Percentiles rank a stretch among this genome's conserved stretches.
These are phyloP conservation scores for Pythium chondricola DNA, from an alignment of 352 stramenopile species.

Conservation along the genomic window DNA sequence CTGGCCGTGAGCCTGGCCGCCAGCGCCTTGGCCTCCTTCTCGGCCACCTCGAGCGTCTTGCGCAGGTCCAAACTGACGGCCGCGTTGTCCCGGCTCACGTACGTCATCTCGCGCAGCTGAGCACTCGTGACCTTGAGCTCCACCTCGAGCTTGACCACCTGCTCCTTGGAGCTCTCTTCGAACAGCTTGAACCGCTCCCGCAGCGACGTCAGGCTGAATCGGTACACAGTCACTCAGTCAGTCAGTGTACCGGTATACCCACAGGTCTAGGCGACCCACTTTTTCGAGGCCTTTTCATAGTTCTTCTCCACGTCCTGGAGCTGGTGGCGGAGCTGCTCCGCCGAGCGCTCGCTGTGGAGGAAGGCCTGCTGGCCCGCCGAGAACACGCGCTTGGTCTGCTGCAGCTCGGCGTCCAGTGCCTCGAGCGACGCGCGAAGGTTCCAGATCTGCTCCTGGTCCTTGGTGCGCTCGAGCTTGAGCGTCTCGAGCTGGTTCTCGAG, in stretches of 20 bases:
- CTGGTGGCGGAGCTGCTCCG: constrained; percentile 65
- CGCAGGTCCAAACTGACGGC: constrained; percentile 49
- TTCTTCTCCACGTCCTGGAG: constrained; percentile 67
- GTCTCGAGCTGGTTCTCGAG: constrained; percentile 55
- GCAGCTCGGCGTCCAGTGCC: constrained; percentile 63
- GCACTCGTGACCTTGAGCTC: constrained; percentile 68
- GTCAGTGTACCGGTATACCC: neutral
- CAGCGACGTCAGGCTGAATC: constrained; percentile 54
- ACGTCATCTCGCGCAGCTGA: constrained; percentile 68
- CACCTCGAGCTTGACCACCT: constrained; percentile 77
- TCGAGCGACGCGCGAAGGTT: constrained; percentile 59
- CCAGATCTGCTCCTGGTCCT: constrained; percentile 69
- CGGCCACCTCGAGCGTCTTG: constrained; percentile 41
- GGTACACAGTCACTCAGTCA: neutral
- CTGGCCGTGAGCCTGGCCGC: constrained; percentile 34
- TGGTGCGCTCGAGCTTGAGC: constrained; percentile 45
- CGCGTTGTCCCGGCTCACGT: constrained; percentile 68
- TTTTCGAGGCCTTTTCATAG: constrained; percentile 68
- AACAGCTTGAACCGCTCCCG: constrained; percentile 75
- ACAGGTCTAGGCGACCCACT: constrained; percentile 20
- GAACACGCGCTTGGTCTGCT: constrained; percentile 77
- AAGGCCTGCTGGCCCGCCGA: constrained; percentile 73
- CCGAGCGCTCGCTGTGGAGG: constrained; percentile 56
- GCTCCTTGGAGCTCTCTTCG: constrained; percentile 66
- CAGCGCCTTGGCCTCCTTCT: constrained; percentile 40